Conservation (phyloP, 1,284 basidiomycete genomes). For the Boletus subluridellus region DNA sequence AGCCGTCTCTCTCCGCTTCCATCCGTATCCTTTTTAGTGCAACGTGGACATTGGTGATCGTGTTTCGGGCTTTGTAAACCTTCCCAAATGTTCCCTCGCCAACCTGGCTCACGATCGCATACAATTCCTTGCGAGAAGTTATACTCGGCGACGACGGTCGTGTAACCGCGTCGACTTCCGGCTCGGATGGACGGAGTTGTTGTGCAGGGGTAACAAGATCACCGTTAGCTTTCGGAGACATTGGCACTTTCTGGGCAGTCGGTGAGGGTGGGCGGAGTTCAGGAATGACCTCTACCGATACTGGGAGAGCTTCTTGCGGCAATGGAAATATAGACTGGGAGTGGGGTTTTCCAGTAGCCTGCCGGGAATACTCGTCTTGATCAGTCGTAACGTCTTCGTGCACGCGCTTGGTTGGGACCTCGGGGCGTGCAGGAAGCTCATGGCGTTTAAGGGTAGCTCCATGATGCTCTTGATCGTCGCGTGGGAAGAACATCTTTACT, state of each 20-base stretch:
- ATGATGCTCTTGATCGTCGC: slow-evolving; percentile 48
- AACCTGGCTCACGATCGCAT: slow-evolving; percentile 89
- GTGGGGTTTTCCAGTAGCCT: slow-evolving; percentile 1
- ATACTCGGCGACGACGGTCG: slow-evolving; percentile 35
- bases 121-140: slow-evolving; percentile 57
- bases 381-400: slow-evolving; percentile 27
- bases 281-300: slow-evolving; percentile 6
- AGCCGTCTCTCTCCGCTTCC: slow-evolving; percentile 97
- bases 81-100: slow-evolving; percentile 99
- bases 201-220: slow-evolving; percentile 18
- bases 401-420: slow-evolving; percentile 28
- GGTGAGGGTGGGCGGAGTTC: slow-evolving; percentile 22
- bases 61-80: slow-evolving; percentile 95
- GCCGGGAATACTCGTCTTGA: slow-evolving; percentile 19
- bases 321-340: background rate
- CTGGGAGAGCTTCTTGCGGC: slow-evolving; percentile 11
- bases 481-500: slow-evolving; percentile 69
- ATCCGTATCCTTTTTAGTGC: slow-evolving; percentile 97
- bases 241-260: slow-evolving; percentile 13
- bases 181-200: slow-evolving; percentile 24
- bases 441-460: slow-evolving; percentile 5
- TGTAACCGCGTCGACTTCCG: slow-evolving; percentile 28
- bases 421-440: slow-evolving; percentile 21
- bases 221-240: slow-evolving; percentile 29
- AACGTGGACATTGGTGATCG: slow-evolving; percentile 70